phyloP scores from a whole-genome alignment of 2,329 filamentous ascomycete genomes.

The Beauveria asiatica region DNA sequence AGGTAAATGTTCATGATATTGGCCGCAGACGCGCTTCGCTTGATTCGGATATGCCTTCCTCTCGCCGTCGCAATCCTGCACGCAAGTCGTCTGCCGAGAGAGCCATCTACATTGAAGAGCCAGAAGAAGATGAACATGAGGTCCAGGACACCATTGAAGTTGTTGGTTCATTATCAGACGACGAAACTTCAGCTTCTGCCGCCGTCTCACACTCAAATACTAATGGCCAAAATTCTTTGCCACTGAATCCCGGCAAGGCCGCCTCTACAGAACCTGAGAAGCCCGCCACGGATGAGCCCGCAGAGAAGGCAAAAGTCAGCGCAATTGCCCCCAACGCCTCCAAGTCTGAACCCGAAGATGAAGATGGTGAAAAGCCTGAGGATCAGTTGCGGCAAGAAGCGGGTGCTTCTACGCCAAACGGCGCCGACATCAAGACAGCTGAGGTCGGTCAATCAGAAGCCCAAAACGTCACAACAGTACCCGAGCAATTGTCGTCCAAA shows the following conservation, averaged over 20 bases:
- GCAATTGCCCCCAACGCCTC: not conserved
- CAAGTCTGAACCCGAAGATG: not conserved
- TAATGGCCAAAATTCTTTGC: not conserved
- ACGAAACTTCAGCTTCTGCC: not conserved
- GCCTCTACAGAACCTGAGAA: not conserved
- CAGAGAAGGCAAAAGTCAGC: not conserved
- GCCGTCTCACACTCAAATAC: not conserved
- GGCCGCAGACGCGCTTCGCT: conserved; percentile 31
- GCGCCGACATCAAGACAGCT: not conserved
- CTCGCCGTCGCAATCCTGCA: conserved; percentile 31
- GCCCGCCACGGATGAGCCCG: not conserved
- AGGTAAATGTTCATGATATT: conserved; percentile 19
- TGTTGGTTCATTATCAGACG: not conserved
- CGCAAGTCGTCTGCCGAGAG: conserved; percentile 28
- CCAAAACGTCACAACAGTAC: not conserved
- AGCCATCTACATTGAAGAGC: conserved; percentile 25
- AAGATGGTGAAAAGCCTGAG: not conserved
- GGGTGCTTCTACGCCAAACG: not conserved
- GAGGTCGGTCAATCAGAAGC: not conserved
- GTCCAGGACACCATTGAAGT: conserved; percentile 9
- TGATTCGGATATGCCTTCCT: conserved; percentile 26
- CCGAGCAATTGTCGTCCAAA: not conserved
- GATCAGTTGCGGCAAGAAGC: conserved; percentile 3
- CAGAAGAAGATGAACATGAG: conserved; percentile 20
- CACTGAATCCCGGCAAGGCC: not conserved